Conservation (phyloP, 164 flowering plant genomes). For the Vitis labrusca region DNA sequence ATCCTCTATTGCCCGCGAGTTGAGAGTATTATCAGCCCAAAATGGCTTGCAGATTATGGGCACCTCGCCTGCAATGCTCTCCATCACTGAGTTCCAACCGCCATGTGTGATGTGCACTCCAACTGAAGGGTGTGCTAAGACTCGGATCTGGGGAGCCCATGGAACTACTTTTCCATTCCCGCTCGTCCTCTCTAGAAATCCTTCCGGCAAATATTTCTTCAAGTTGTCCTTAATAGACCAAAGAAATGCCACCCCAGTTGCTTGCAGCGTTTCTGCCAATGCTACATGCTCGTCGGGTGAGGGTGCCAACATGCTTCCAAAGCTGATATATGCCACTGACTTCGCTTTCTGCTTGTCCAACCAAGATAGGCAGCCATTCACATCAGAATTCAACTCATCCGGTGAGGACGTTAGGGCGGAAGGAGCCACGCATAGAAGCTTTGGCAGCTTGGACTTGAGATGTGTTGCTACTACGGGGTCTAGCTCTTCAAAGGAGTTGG, state of each 20-base stretch:
- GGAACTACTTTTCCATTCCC: slow-evolving; percentile 23
- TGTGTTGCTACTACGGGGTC: not conserved
- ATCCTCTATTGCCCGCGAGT: slow-evolving; percentile 17
- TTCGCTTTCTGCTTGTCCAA: slow-evolving; percentile 12
- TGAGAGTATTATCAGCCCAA: slow-evolving; percentile 21
- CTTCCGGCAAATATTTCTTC: slow-evolving; percentile 15
- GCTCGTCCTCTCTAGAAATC: slow-evolving; percentile 22
- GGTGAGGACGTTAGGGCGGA: not conserved
- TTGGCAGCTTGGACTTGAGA: not conserved
- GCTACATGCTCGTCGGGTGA: slow-evolving; percentile 13
- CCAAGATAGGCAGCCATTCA: slow-evolving; percentile 26
- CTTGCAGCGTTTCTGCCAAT: slow-evolving; percentile 24
- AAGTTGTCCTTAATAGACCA: slow-evolving; percentile 24
- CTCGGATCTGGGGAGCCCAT: slow-evolving; percentile 24
- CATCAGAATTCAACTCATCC: not conserved
- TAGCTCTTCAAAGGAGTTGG: not conserved
- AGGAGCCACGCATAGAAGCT: not conserved
- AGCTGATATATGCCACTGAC: slow-evolving; percentile 25
- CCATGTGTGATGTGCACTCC: slow-evolving; percentile 40
- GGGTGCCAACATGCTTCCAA: not conserved
- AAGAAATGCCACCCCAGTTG: slow-evolving; percentile 6
- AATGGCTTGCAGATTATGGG: slow-evolving; percentile 33
- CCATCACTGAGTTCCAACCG: slow-evolving; percentile 49
- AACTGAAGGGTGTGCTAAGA: slow-evolving; percentile 23
- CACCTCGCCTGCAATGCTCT: slow-evolving; percentile 36